Percentiles rank a stretch among this genome's conserved stretches.
Evolutionary conservation across 2,329 filamentous ascomycete genomes (phyloP).

Genomic region (Tricladium varicosporioides): DNA sequence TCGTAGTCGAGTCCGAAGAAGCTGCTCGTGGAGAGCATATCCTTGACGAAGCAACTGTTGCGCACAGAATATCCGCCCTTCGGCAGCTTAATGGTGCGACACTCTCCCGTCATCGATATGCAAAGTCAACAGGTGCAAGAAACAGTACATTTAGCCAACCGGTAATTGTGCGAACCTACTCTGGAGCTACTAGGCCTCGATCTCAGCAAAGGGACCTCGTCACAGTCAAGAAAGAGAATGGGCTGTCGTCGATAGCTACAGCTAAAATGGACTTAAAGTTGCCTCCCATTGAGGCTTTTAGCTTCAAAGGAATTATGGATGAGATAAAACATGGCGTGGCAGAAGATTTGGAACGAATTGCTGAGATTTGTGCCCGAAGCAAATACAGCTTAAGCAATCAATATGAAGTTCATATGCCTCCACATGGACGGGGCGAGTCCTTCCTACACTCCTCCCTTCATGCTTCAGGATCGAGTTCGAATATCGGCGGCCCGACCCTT

Average conservation of each 20-base stretch:
- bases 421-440: constrained; percentile 55
- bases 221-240: constrained; percentile 29
- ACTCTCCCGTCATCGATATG: constrained; percentile 45
- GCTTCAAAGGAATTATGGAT: constrained; percentile 62
- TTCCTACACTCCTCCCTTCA: constrained; percentile 38
- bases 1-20: constrained; percentile 34
- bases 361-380: constrained; percentile 64
- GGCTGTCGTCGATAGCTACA: constrained; percentile 19
- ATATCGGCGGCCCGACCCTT: constrained; percentile 49
- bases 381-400: constrained; percentile 65
- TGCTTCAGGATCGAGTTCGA: constrained; percentile 25
- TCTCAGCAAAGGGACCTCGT: constrained; percentile 30
- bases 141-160: constrained; percentile 60
- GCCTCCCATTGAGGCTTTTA: constrained; percentile 62
- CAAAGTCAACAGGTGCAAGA: constrained; percentile 54
- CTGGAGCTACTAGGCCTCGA: constrained; percentile 42
- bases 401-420: constrained; percentile 63
- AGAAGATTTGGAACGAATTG: constrained; percentile 61
- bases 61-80: constrained; percentile 57
- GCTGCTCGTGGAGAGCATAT: constrained; percentile 35
- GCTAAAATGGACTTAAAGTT: constrained; percentile 43
- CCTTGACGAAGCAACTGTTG: constrained; percentile 53
- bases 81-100: constrained; percentile 51
- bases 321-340: constrained; percentile 50
- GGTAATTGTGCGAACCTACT: constrained; percentile 65